phyloP scores from a whole-genome alignment of 257 asterid genomes.

The Schizonepeta tenuifolia region DNA sequence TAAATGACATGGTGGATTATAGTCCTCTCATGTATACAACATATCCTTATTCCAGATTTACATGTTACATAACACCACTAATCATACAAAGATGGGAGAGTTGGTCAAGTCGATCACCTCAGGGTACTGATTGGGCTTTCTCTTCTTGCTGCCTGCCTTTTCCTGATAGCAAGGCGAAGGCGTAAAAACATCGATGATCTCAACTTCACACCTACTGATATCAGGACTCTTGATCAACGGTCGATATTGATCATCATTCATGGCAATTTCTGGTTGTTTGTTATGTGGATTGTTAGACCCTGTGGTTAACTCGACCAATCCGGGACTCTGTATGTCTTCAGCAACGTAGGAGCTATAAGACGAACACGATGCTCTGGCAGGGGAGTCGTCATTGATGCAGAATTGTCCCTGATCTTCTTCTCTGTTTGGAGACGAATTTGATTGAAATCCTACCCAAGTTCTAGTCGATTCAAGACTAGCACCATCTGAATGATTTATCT shows the following conservation, averaged over 20 bases:
- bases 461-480: constrained; percentile 21
- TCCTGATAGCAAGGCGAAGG: constrained; percentile 63
- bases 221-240: constrained; percentile 29
- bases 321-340: constrained; percentile 16
- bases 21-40: background rate
- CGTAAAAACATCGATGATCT: constrained; percentile 71
- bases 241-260: constrained; percentile 25
- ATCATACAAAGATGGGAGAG: constrained; percentile 58
- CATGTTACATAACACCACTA: constrained; percentile 10
- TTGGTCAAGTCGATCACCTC: constrained; percentile 89
- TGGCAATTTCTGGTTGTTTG: constrained; percentile 27
- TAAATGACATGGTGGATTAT: background rate
- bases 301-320: background rate
- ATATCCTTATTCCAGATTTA: constrained; percentile 18
- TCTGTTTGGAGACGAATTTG: constrained; percentile 3
- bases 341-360: constrained; percentile 18
- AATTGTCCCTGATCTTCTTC: constrained; percentile 15
- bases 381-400: constrained; percentile 13
- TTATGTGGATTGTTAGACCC: background rate
- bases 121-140: constrained; percentile 45
- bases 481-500: constrained; percentile 19
- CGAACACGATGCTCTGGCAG: constrained; percentile 23
- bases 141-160: constrained; percentile 53
- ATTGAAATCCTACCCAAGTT: background rate
- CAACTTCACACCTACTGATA: constrained; percentile 41